These are phyloP conservation scores for Cladosporium cucumerinum DNA, from an alignment of 2,329 filamentous ascomycete species.

Conservation along the genomic window DNA sequence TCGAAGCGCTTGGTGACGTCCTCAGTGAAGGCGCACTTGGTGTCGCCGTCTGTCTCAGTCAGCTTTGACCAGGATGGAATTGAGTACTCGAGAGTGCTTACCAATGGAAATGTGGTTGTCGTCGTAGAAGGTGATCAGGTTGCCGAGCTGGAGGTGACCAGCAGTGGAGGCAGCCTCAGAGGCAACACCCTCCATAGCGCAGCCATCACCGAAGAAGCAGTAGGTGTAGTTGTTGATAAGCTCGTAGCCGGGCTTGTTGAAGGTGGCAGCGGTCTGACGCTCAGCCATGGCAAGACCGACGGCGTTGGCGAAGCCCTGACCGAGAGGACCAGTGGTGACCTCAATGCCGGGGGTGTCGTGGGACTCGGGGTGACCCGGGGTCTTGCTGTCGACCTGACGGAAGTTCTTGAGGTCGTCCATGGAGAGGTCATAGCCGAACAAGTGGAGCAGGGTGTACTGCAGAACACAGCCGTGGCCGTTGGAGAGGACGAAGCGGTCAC, in stretches of 20 bases:
- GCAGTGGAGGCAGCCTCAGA: slow-evolving; percentile 87
- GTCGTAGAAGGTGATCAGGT: slow-evolving; percentile 95
- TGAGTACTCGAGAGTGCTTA: slow-evolving; percentile 37
- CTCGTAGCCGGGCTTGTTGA: slow-evolving; percentile 95
- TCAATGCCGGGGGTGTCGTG: slow-evolving; percentile 96
- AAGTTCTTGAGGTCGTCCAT: slow-evolving; percentile 94
- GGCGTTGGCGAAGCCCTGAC: slow-evolving; percentile 95
- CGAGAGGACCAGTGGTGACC: slow-evolving; percentile 96
- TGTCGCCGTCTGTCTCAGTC: slow-evolving; percentile 72
- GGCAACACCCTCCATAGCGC: slow-evolving; percentile 97
- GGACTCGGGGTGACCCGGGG: slow-evolving; percentile 91
- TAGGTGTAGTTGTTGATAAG: slow-evolving; percentile 97
- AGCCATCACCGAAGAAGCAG: slow-evolving; percentile 94
- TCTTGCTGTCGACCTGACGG: slow-evolving; percentile 78
- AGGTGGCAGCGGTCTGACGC: slow-evolving; percentile 81
- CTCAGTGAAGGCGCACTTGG: slow-evolving; percentile 94
- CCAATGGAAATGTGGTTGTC: slow-evolving; percentile 94
- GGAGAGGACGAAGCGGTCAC: slow-evolving; percentile 97
- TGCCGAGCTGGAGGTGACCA: slow-evolving; percentile 95
- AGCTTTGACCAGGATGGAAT: slow-evolving; percentile 10
- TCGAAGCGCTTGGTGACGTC: slow-evolving; percentile 94
- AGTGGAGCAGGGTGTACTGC: slow-evolving; percentile 95
- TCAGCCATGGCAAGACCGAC: slow-evolving; percentile 97
- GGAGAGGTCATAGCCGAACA: slow-evolving; percentile 83
- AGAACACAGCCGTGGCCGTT: slow-evolving; percentile 99